phyloP scores from a whole-genome alignment of 257 asterid species.

The Nemophila menziesii region DNA sequence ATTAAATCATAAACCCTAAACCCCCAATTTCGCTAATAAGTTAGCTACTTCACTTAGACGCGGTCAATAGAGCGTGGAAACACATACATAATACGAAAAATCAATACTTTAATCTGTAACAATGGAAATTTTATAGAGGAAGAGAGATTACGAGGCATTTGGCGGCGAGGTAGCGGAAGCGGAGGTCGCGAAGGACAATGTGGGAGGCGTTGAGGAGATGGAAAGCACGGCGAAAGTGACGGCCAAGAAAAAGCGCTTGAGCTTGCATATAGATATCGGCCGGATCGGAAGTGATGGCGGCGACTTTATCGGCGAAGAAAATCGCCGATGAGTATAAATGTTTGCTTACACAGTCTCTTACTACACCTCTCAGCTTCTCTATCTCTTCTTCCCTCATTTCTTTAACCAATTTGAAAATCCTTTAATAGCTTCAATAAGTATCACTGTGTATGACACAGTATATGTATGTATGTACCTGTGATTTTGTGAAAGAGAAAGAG shows the following conservation, averaged over 20 bases:
- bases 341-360: constrained; percentile 93
- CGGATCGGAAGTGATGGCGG: constrained; percentile 89
- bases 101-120: not conserved
- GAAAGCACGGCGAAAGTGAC: constrained; percentile 90
- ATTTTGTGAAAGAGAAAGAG: not conserved
- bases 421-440: too few species aligned
- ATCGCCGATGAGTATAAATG: constrained; percentile 94
- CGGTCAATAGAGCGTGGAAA: not conserved
- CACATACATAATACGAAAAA: not conserved
- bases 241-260: constrained; percentile 90
- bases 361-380: constrained; percentile 83
- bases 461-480: not conserved
- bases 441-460: too few species aligned
- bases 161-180: constrained; percentile 96
- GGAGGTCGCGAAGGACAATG: constrained; percentile 93
- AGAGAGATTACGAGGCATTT: constrained; percentile 66
- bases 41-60: not conserved
- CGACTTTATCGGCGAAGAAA: constrained; percentile 96
- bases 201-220: constrained; percentile 96
- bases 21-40: not conserved
- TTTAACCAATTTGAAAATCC: too few species aligned
- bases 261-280: constrained; percentile 99
- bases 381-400: constrained; percentile 81
- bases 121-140: not conserved
- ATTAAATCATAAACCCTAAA: not conserved